Percentiles rank a stretch among this genome's conserved stretches.
These are phyloP conservation scores for Lachnellula cervina DNA, from an alignment of 2,329 filamentous ascomycete species.

Conservation along the genomic window DNA sequence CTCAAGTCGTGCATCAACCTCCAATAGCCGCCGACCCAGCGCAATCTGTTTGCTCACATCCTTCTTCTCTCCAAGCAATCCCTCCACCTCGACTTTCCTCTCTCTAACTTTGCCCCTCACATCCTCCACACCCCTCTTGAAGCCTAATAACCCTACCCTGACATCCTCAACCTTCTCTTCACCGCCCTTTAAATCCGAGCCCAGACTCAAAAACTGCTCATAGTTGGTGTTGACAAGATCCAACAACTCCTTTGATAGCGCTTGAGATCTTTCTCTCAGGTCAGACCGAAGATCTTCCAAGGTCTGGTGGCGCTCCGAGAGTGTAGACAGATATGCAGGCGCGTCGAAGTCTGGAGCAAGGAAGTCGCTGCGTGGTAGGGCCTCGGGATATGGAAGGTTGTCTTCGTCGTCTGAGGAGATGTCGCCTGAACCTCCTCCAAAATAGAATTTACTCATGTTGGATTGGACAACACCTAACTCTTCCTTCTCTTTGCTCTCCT, in stretches of 20 bases:
- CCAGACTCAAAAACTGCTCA: slow-evolving; percentile 80
- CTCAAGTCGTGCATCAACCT: slow-evolving; percentile 58
- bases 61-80: slow-evolving; percentile 61
- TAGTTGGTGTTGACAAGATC: slow-evolving; percentile 97
- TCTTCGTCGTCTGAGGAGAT: slow-evolving; percentile 49
- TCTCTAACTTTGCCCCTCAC: slow-evolving; percentile 62
- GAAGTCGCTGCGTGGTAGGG: slow-evolving; percentile 79
- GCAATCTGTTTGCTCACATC: slow-evolving; percentile 60
- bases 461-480: background rate
- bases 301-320: slow-evolving; percentile 86
- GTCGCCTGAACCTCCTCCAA: slow-evolving; percentile 29
- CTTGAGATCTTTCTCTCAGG: slow-evolving; percentile 71
- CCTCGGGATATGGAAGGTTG: slow-evolving; percentile 81
- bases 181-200: slow-evolving; percentile 75
- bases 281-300: slow-evolving; percentile 89
- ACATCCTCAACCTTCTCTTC: slow-evolving; percentile 91
- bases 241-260: slow-evolving; percentile 79
- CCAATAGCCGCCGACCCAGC: slow-evolving; percentile 56
- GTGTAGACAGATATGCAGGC: slow-evolving; percentile 73
- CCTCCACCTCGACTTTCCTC: slow-evolving; percentile 57
- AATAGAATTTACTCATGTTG: slow-evolving; percentile 45
- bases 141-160: slow-evolving; percentile 78
- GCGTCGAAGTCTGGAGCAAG: slow-evolving; percentile 73
- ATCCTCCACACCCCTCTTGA: slow-evolving; percentile 74
- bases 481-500: background rate